Base-by-base conservation (phyloP, 108 stramenopile genomes). In the Stephanodiscus triporus region DNA sequence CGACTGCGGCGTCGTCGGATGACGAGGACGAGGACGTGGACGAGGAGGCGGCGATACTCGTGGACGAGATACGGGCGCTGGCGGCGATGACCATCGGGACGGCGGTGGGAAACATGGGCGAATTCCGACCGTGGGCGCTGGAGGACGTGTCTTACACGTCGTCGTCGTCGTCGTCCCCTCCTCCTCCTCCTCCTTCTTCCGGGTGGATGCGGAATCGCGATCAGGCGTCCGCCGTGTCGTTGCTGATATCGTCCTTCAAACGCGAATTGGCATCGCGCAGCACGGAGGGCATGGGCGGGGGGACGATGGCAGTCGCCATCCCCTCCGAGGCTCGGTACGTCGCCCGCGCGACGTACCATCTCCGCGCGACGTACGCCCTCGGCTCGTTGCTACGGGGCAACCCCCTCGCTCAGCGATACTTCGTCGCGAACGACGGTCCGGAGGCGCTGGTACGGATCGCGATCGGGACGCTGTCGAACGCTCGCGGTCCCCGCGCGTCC, bases 51-150 rank as follows among this genome's bases (percentile, higher is more conserved):
- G 10, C 47, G 55, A 50, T 57, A 26, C 43, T 82, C 16, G 38
- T 78, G 19, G 75, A 85, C 45, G 67, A 64, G 38, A 76, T 97
- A 50, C 93, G 89, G 58, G 76, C 86, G 20, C 62, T 86, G 48
- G 96, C 96, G 17, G 92, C 95, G 2, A 93, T 90, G 90, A 74
- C 77, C 9, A 82, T 98, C 23, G 97, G 97, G 11, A 97, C 95
- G 17, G 87, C 95, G 9, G 94, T 98, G 51, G 94, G 96, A 72
- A 98, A 98, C 66, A 78, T 89, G n/a, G 88, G 66, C 45, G 95
- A 96, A 37, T 96, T 95, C 72, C 84, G 74, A 43, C 37, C 77
- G 2, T 98, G 90, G 89, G 88, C 87, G 9, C 66, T 95, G 26
- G 95, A 97, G 79, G 64, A 63, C 36, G 85, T 65, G n/a, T n/a